Conservation (phyloP, 2,329 filamentous ascomycete genomes). For the Epichloe sylvatica region DNA sequence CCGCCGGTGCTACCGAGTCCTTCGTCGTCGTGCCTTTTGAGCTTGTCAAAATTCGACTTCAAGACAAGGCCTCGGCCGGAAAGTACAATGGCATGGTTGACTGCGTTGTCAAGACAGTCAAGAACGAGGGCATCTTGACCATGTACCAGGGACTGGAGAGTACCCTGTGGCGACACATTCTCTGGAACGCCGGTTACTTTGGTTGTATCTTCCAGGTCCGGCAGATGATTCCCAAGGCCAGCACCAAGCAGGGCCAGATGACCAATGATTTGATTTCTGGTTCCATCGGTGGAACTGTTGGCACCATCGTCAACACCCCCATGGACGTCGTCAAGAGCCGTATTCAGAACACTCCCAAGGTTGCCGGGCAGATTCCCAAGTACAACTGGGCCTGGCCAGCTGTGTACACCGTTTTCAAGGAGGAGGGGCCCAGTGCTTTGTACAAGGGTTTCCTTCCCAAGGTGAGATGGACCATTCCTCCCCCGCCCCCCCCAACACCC, state of each 20-base stretch:
- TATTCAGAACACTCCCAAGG: slow-evolving; percentile 84
- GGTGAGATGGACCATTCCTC: slow-evolving; percentile 41
- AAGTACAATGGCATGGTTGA: slow-evolving; percentile 77
- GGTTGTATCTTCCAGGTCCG: slow-evolving; percentile 97
- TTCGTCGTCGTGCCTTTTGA: slow-evolving; percentile 98
- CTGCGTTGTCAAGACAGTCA: slow-evolving; percentile 67
- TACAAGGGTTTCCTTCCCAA: slow-evolving; percentile 99
- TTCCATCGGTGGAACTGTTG: slow-evolving; percentile 70
- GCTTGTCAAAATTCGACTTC: slow-evolving; percentile 93
- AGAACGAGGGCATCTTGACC: slow-evolving; percentile 68
- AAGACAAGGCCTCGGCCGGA: slow-evolving; percentile 84
- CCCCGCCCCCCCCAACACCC: too few species aligned
- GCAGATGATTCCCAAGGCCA: slow-evolving; percentile 64
- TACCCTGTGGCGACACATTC: slow-evolving; percentile 83
- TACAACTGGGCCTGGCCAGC: slow-evolving; percentile 98
- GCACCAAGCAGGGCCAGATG: slow-evolving; percentile 69
- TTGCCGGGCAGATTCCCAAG: slow-evolving; percentile 71
- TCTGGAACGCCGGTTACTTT: slow-evolving; percentile 93
- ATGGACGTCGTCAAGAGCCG: slow-evolving; percentile 97
- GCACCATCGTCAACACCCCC: slow-evolving; percentile 87
- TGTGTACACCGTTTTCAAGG: slow-evolving; percentile 71
- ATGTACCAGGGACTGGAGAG: slow-evolving; percentile 96
- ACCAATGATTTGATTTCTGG: slow-evolving; percentile 80
- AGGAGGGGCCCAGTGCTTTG: slow-evolving; percentile 81
- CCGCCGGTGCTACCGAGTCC: slow-evolving; percentile 86